Evolutionary conservation across 108 stramenopile genomes (phyloP), one percentile per base, ranked within the genome.

Genomic region (Chaetoceros muelleri): DNA sequence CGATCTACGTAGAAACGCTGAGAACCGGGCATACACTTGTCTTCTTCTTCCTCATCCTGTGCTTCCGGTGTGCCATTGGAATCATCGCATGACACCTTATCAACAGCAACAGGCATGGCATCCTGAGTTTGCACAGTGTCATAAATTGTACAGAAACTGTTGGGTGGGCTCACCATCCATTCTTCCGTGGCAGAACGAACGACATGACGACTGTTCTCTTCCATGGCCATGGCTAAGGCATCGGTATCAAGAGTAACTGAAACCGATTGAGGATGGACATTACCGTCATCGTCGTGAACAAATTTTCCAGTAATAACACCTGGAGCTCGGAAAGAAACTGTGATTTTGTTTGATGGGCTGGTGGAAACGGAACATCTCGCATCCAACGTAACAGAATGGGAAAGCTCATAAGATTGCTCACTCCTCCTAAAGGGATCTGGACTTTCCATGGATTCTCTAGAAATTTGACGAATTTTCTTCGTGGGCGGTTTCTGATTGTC

Each of bases 251-350:
- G 57, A 19, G 79, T 72, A 19, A 90, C 68, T 28, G 57, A 62
- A 0, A 87, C 81, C 40, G 74, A 80, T 2, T 78, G 60, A 22
- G 64, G 71, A 16, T 28, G 61, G 30, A 55, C 64, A 16, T 67
- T 60, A 40, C 69, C 76, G 22, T 74, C 65, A 1, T 26, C 46
- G n/a, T 45, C 30, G 34, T 60, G 61, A 23, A 73, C 46, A 64
- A 90, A 90, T 18, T 76, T 76, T 30, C 85, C 89, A 30, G 79
- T 65, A 54, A 90, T 87, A 22, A 47, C 51, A 30, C 89, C 89
- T 20, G 88, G 88, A 18, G 83, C 88, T 57, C 81, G 74, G 2
- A 90, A 64, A 29, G 73, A 75, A 46, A 90, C 77, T 24, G 66
- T 63, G 19, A 68, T 67, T 30, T 82, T 74, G 8, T 82, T 70